Percentiles rank a stretch among this genome's conserved stretches.
Evolutionary conservation across 192 early-diverging fungal species (phyloP).

Genomic region (Entomortierella beljakovae): DNA sequence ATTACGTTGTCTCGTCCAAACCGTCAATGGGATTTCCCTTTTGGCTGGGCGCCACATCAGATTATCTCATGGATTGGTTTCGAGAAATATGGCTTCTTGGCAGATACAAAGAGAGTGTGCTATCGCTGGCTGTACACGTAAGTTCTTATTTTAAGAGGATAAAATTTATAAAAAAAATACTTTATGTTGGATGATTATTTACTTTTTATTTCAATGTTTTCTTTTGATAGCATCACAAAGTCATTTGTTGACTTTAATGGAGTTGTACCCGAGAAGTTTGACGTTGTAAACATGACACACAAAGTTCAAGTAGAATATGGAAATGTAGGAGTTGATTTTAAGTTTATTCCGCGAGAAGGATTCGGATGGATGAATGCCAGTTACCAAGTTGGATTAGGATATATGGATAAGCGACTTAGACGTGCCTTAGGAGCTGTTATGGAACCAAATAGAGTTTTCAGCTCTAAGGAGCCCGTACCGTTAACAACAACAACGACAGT

Average conservation of each 20-base stretch:
- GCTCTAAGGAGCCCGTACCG: neutral
- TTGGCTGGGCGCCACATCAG: constrained; percentile 99
- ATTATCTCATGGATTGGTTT: constrained; percentile 96
- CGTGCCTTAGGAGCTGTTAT: constrained; percentile 76
- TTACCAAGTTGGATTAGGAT: constrained; percentile 84
- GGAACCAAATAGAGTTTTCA: constrained; percentile 40
- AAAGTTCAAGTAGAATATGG: constrained; percentile 96
- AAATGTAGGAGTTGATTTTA: constrained; percentile 95
- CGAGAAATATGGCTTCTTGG: constrained; percentile 81
- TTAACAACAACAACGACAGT: neutral
- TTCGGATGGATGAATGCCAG: constrained; percentile 99
- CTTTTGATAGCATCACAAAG: constrained; percentile 76
- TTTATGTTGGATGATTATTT: neutral
- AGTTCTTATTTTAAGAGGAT: constrained; percentile 26
- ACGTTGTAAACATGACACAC: constrained; percentile 93
- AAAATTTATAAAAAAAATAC: no score
- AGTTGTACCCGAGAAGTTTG: constrained; percentile 97
- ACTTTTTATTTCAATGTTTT: neutral
- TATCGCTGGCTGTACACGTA: constrained; percentile 97
- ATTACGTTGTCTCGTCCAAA: constrained; percentile 88
- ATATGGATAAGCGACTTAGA: constrained; percentile 76
- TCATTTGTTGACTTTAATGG: constrained; percentile 98
- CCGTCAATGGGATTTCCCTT: constrained; percentile 95
- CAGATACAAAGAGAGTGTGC: constrained; percentile 78
- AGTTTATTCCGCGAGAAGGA: constrained; percentile 92